Evolutionary conservation across 495 filamentous ascomycete species (phyloP).

Genomic region (Trichodelitschia bisporula): DNA sequence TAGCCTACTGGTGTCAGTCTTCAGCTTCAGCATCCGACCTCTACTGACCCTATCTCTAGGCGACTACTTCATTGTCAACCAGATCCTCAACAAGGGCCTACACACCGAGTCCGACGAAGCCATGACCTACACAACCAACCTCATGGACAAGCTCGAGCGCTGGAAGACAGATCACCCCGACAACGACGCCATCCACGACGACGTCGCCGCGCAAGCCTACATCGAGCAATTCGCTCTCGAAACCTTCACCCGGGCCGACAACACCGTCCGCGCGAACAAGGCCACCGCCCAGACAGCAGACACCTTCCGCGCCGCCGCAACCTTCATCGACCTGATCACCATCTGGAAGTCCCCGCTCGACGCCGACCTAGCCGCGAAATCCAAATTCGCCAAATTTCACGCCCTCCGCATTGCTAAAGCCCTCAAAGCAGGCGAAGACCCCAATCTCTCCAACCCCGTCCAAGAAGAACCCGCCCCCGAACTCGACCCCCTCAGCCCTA

Average conservation of each 20-base stretch:
- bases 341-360: conserved; percentile 53
- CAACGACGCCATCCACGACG: conserved; percentile 58
- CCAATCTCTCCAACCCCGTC: conserved; percentile 69
- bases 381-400: conserved; percentile 93
- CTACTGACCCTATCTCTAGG: no score
- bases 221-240: conserved; percentile 83
- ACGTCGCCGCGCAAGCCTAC: conserved; percentile 65
- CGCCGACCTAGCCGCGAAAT: conserved; percentile 55
- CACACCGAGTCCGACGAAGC: conserved; percentile 54
- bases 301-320: conserved; percentile 75
- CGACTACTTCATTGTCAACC: conserved; percentile 80
- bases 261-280: conserved; percentile 56
- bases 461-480: conserved; percentile 14
- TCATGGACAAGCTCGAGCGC: conserved; percentile 89
- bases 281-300: conserved; percentile 85
- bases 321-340: conserved; percentile 67
- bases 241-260: conserved; percentile 63
- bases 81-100: conserved; percentile 57
- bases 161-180: conserved; percentile 35
- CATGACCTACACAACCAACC: conserved; percentile 45
- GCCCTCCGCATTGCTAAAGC: conserved; percentile 76
- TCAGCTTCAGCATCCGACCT: conserved; percentile 1
- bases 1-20: conserved; percentile 81
- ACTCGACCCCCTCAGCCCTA: conserved; percentile 4
- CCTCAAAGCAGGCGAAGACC: conserved; percentile 73